These are phyloP conservation scores for Lipomyces oligophaga DNA, from an alignment of 805 yeast genomes.

Conservation along the genomic window DNA sequence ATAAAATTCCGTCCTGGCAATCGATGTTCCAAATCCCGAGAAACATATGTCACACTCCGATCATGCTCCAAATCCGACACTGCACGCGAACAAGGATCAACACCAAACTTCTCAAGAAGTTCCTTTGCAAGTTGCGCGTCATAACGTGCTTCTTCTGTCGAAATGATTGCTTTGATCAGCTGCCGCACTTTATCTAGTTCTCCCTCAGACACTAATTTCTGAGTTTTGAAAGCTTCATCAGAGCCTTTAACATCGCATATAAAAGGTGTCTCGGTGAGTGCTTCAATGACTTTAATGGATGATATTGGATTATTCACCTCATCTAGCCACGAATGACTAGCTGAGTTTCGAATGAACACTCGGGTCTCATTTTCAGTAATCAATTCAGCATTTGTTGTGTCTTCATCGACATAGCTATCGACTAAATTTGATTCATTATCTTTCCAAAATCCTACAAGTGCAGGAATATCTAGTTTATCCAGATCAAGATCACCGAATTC, in stretches of 20 bases:
- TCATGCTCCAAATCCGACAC: slow-evolving; percentile 47
- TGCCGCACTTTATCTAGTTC: slow-evolving; percentile 20
- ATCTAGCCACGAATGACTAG: slow-evolving; percentile 13
- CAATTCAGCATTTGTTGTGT: slow-evolving; percentile 1
- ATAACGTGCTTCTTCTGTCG: slow-evolving; percentile 50
- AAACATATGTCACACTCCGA: slow-evolving; percentile 40
- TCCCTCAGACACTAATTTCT: background rate
- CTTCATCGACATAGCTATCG: slow-evolving; percentile 8
- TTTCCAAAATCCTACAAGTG: slow-evolving; percentile 63
- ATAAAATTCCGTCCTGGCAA: slow-evolving; percentile 51
- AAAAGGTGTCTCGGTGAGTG: slow-evolving; percentile 9
- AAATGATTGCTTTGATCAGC: slow-evolving; percentile 44
- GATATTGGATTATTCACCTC: slow-evolving; percentile 12
- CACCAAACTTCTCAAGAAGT: slow-evolving; percentile 47
- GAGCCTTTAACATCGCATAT: too few species aligned
- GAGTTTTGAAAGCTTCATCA: too few species aligned
- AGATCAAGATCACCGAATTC: slow-evolving; percentile 40
- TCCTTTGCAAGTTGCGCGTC: slow-evolving; percentile 46
- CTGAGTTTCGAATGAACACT: slow-evolving; percentile 40
- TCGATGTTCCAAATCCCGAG: slow-evolving; percentile 35
- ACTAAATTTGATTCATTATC: slow-evolving; percentile 42
- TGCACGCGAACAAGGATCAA: slow-evolving; percentile 49
- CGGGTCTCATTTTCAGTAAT: slow-evolving; percentile 37
- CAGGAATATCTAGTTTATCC: slow-evolving; percentile 47
- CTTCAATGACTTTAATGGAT: slow-evolving; percentile 11